Conservation (phyloP, 495 filamentous ascomycete species). For the Durotheca rogersii region DNA sequence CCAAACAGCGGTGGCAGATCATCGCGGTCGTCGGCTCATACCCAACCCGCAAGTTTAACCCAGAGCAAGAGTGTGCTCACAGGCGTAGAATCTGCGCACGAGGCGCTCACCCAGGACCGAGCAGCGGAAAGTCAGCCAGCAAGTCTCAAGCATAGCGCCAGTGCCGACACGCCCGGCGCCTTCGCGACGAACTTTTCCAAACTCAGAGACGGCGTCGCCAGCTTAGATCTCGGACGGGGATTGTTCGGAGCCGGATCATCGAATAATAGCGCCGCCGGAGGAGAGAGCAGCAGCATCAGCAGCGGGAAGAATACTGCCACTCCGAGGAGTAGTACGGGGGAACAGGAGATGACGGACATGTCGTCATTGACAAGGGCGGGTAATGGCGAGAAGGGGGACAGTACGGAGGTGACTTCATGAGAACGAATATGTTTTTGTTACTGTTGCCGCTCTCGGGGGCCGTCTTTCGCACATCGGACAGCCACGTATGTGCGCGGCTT, state of each 20-base stretch:
- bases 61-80: conserved; percentile 46
- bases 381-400: conserved; percentile 13
- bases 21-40: conserved; percentile 30
- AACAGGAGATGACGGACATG: conserved; percentile 38
- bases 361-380: neutral
- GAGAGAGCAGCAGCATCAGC: neutral
- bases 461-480: too few relatives aligned
- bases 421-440: conserved; percentile 8
- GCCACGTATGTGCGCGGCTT: too few relatives aligned
- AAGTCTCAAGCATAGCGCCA: conserved; percentile 43
- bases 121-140: conserved; percentile 14
- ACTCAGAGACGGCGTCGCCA: conserved; percentile 50
- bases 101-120: conserved; percentile 39
- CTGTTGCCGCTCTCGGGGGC: too few relatives aligned
- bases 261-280: neutral
- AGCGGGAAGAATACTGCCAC: neutral
- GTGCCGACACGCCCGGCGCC: conserved; percentile 42
- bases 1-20: conserved; percentile 25
- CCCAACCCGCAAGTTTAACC: conserved; percentile 39
- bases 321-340: conserved; percentile 4
- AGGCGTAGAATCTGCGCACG: conserved; percentile 43
- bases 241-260: conserved; percentile 19
- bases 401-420: conserved; percentile 12
- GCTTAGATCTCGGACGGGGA: conserved; percentile 43
- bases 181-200: conserved; percentile 40